Conservation (phyloP, 108 stramenopile genomes). For the Skeletonema menzelii region DNA sequence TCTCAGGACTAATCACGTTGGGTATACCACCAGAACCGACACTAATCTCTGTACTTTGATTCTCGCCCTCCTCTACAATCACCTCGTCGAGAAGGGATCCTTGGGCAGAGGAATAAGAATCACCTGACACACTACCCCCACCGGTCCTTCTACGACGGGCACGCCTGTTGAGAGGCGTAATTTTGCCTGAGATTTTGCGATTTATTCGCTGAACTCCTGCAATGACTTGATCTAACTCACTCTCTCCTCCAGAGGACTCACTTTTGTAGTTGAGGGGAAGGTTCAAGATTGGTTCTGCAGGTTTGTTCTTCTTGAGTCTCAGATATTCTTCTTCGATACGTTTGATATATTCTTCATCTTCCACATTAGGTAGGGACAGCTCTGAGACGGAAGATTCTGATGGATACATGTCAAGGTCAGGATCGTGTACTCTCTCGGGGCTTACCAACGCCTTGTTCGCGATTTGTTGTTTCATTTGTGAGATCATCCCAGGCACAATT, state of each 20-base stretch:
- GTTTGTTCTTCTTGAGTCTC: neutral
- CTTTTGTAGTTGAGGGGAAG: neutral
- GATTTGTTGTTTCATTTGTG: neutral
- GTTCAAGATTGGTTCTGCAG: neutral
- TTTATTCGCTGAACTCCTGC: constrained; percentile 41
- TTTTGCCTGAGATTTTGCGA: constrained; percentile 39
- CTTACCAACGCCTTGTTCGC: constrained; percentile 7
- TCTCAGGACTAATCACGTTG: neutral
- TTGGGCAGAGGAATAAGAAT: constrained; percentile 9
- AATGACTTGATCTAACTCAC: constrained; percentile 34
- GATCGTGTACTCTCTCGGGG: constrained; percentile 30
- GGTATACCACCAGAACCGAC: neutral
- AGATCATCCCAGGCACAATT: neutral
- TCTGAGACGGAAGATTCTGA: constrained; percentile 38
- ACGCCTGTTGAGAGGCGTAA: constrained; percentile 27
- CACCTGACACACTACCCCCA: neutral
- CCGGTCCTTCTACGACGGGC: constrained; percentile 9
- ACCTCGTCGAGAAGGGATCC: constrained; percentile 44
- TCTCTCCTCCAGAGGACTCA: constrained; percentile 1
- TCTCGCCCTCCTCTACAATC: constrained; percentile 35
- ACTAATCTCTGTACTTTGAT: constrained; percentile 31
- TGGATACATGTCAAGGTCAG: constrained; percentile 36
- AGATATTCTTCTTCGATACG: constrained; percentile 21
- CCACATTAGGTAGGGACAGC: constrained; percentile 22
- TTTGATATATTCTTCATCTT: constrained; percentile 18